These are phyloP conservation scores for Hibiscus mutabilis DNA, from an alignment of 345 rosid species.

Conservation along the genomic window DNA sequence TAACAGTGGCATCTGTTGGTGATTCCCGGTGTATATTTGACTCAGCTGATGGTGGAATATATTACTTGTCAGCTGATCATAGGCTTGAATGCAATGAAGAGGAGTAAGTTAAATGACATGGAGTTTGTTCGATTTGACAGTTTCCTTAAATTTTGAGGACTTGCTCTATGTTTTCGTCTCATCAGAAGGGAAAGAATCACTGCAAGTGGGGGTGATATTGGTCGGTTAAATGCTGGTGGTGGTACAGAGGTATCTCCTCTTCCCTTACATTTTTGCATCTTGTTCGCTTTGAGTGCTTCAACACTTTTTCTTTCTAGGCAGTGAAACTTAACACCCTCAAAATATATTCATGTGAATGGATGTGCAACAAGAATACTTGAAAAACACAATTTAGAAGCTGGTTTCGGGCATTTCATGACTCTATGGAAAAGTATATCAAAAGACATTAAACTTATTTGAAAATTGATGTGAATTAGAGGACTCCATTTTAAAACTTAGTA, in stretches of 20 bases:
- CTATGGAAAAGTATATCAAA: neutral
- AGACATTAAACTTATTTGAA: neutral
- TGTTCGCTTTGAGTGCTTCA: neutral
- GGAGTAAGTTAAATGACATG: constrained; percentile 53
- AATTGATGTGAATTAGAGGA: constrained; percentile 1
- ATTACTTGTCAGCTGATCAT: constrained; percentile 90
- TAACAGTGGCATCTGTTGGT: constrained; percentile 97
- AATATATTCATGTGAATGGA: neutral
- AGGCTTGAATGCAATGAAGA: constrained; percentile 90
- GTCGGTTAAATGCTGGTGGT: constrained; percentile 92
- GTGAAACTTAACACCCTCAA: neutral
- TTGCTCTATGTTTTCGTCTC: constrained; percentile 15
- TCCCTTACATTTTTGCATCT: constrained; percentile 9
- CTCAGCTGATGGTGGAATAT: constrained; percentile 86
- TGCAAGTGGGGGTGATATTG: constrained; percentile 98
- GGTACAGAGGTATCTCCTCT: constrained; percentile 79
- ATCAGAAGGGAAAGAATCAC: constrained; percentile 83
- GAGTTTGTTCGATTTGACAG: constrained; percentile 3
- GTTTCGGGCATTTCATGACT: neutral
- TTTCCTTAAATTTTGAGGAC: constrained; percentile 9
- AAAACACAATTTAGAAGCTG: constrained; percentile 6
- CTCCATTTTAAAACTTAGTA: neutral
- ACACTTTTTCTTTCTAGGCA: neutral
- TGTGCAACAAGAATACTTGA: neutral
- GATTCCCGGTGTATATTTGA: constrained; percentile 97